A percentile compares a stretch with the other conserved stretches of the same genome.
These are phyloP conservation scores for Camelina hispida DNA, from an alignment of 345 rosid species.

Conservation along the genomic window DNA sequence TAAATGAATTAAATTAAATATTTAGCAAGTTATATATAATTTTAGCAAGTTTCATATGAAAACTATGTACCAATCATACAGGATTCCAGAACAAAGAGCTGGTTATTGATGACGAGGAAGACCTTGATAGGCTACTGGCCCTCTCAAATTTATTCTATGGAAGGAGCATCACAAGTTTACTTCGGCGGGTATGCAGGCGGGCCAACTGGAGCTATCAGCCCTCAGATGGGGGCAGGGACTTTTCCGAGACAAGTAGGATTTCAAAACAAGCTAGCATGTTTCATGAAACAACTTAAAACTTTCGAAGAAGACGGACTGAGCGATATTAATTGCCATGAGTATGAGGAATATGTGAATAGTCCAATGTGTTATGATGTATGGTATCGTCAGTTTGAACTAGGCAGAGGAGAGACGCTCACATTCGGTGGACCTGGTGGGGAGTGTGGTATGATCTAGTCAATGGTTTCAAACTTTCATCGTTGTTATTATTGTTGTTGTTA, in stretches of 20 bases:
- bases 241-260: neutral
- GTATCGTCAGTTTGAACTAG: conserved; percentile 19
- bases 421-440: conserved; percentile 36
- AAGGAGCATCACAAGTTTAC: conserved; percentile 7
- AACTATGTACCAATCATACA: neutral
- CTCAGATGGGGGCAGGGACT: conserved; percentile 19
- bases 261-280: neutral
- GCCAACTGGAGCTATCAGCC: neutral
- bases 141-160: neutral
- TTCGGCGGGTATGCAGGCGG: conserved; percentile 16
- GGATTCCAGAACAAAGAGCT: conserved; percentile 10
- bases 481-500: neutral
- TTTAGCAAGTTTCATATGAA: too few relatives aligned
- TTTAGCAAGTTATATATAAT: neutral
- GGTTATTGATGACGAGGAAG: neutral
- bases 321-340: neutral
- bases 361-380: conserved; percentile 23
- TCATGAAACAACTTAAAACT: conserved; percentile 22
- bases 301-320: neutral
- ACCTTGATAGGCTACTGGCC: conserved; percentile 31
- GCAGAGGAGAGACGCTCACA: conserved; percentile 1
- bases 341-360: conserved; percentile 15
- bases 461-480: neutral
- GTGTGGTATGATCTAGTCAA: conserved; percentile 8
- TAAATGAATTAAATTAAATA: neutral